Evolutionary conservation across 352 stramenopile species (phyloP).

Genomic region (Ophiocytium majus): DNA sequence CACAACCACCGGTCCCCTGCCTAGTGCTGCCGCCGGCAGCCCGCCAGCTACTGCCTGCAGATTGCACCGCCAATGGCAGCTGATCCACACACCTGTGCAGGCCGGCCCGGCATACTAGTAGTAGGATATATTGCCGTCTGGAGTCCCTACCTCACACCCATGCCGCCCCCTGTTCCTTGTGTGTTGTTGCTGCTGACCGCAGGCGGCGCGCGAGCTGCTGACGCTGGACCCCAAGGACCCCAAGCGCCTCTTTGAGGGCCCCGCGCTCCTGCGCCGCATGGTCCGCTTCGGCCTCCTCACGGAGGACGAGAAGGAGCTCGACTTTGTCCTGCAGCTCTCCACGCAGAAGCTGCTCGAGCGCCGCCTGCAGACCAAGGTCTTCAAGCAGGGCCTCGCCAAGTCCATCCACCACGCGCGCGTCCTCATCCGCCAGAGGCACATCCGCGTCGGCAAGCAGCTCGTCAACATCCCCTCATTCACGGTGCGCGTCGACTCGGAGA

Average conservation of each 20-base stretch:
- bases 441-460: slow-evolving; percentile 95
- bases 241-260: slow-evolving; percentile 97
- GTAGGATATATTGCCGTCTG: too few species aligned
- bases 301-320: slow-evolving; percentile 95
- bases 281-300: slow-evolving; percentile 91
- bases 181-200: too few species aligned
- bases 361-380: slow-evolving; percentile 57
- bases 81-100: too few species aligned
- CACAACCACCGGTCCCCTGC: too few species aligned
- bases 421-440: slow-evolving; percentile 98
- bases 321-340: slow-evolving; percentile 96
- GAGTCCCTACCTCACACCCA: too few species aligned
- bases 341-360: slow-evolving; percentile 98
- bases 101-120: too few species aligned
- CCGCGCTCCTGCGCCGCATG: slow-evolving; percentile 93
- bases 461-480: slow-evolving; percentile 99
- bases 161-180: too few species aligned
- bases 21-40: too few species aligned
- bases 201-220: slow-evolving; percentile 90
- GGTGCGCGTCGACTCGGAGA: slow-evolving; percentile 95
- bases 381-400: slow-evolving; percentile 99
- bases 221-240: slow-evolving; percentile 97
- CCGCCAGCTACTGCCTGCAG: too few species aligned
- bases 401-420: slow-evolving; percentile 98
- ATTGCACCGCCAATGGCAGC: too few species aligned